A percentile compares a stretch with the other conserved stretches of the same genome.
Evolutionary conservation across 1,284 basidiomycete species (phyloP).

Genomic region (Cryptococcus neoformans): DNA sequence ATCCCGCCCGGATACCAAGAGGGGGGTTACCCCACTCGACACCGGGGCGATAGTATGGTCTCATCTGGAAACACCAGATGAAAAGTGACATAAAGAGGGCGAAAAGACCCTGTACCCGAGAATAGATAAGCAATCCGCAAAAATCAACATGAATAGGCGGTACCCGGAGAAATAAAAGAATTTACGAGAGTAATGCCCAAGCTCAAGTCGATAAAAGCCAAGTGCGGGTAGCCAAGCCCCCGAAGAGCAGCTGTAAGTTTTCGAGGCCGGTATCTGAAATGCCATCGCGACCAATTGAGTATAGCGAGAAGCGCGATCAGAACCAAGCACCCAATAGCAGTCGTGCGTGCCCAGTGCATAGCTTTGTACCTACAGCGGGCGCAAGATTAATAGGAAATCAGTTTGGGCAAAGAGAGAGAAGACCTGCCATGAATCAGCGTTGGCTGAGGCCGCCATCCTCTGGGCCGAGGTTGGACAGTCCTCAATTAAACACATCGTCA

Average conservation of each 20-base stretch:
- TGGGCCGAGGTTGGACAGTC: neutral
- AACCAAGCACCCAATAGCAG: neutral
- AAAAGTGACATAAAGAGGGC: conserved; percentile 3
- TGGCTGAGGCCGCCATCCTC: neutral
- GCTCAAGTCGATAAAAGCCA: conserved; percentile 3
- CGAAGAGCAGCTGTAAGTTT: neutral
- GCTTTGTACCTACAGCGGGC: neutral
- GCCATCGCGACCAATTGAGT: neutral
- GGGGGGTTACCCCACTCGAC: conserved; percentile 3
- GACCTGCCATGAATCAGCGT: neutral
- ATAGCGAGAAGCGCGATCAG: conserved; percentile 1
- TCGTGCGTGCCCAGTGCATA: neutral
- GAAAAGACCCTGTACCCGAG: neutral
- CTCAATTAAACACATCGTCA: neutral
- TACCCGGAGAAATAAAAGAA: no score
- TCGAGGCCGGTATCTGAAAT: neutral
- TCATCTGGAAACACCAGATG: conserved; percentile 2
- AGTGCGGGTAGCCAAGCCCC: neutral
- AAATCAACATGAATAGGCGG: no score
- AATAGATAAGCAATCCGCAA: no score
- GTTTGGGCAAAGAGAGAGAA: neutral
- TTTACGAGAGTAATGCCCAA: neutral
- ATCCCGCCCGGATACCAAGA: conserved; percentile 5
- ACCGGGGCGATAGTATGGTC: conserved; percentile 1
- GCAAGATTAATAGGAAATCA: neutral